phyloP scores from a whole-genome alignment of 2,329 filamentous ascomycete species.

The Ceratocystis harringtonii region DNA sequence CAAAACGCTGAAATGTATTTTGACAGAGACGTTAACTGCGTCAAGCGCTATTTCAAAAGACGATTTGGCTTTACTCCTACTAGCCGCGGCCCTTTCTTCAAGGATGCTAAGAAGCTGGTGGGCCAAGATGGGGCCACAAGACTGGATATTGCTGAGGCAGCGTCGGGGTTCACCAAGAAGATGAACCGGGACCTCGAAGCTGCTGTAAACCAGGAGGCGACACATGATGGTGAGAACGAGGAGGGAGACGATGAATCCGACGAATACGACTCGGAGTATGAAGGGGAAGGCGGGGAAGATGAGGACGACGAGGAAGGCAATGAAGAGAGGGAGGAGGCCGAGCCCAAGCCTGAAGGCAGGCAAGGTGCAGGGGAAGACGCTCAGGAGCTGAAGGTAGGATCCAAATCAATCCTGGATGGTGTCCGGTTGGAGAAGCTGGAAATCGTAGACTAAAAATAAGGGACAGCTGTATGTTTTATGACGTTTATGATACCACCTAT shows the following conservation, averaged over 20 bases:
- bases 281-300: constrained; percentile 23
- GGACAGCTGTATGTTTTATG: constrained; percentile 6
- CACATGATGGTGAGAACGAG: constrained; percentile 26
- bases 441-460: constrained; percentile 16
- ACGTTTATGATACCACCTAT: constrained; percentile 20
- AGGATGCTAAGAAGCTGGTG: constrained; percentile 62
- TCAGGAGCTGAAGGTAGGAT: constrained; percentile 5
- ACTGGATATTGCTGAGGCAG: constrained; percentile 76
- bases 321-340: constrained; percentile 19
- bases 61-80: constrained; percentile 78
- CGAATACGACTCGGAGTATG: constrained; percentile 21
- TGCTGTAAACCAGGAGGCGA: constrained; percentile 63
- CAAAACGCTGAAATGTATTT: constrained; percentile 94
- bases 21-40: constrained; percentile 84
- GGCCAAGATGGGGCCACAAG: constrained; percentile 50
- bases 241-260: constrained; percentile 25
- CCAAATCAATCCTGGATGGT: constrained; percentile 16
- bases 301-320: constrained; percentile 22
- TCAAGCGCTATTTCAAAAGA: constrained; percentile 85
- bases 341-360: constrained; percentile 14
- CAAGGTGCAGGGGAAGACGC: constrained; percentile 17
- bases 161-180: constrained; percentile 90
- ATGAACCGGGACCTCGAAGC: constrained; percentile 88
- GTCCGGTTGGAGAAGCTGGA: constrained; percentile 21
- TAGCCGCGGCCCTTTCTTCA: constrained; percentile 70